These are phyloP conservation scores for Pichia sp. DNA, from an alignment of 1,139 yeast species.

Conservation along the genomic window DNA sequence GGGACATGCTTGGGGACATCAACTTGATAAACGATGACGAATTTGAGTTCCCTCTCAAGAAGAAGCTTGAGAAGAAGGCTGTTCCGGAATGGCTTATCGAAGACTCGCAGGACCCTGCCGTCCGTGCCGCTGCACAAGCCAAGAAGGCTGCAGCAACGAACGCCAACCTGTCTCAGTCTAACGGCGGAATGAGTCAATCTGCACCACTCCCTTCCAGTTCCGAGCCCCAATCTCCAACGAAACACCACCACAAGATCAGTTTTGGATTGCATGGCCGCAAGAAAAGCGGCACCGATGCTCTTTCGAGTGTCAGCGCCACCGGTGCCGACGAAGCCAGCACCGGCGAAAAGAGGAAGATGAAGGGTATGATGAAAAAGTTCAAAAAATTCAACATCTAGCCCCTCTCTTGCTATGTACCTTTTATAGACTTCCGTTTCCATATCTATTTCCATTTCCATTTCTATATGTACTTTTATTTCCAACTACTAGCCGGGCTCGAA, in stretches of 20 bases:
- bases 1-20: constrained; percentile 44
- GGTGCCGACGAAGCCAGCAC: constrained; percentile 1
- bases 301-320: not conserved
- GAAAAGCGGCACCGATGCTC: constrained; percentile 5
- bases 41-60: constrained; percentile 25
- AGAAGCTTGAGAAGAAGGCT: constrained; percentile 15
- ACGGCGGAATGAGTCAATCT: not conserved
- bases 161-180: not conserved
- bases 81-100: constrained; percentile 26
- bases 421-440: not conserved
- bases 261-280: constrained; percentile 12
- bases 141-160: not conserved
- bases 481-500: not conserved
- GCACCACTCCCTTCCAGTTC: not conserved
- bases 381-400: constrained; percentile 15
- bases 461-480: not conserved
- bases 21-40: constrained; percentile 29
- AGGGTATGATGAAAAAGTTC: constrained; percentile 24
- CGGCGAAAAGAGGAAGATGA: constrained; percentile 17
- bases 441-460: not conserved
- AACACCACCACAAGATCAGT: constrained; percentile 8
- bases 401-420: not conserved
- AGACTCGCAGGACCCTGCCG: constrained; percentile 20
- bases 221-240: not conserved
- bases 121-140: constrained; percentile 4